Evolutionary conservation across 805 yeast genomes (phyloP).

Genomic region (Saccharomycopsis malanga): DNA sequence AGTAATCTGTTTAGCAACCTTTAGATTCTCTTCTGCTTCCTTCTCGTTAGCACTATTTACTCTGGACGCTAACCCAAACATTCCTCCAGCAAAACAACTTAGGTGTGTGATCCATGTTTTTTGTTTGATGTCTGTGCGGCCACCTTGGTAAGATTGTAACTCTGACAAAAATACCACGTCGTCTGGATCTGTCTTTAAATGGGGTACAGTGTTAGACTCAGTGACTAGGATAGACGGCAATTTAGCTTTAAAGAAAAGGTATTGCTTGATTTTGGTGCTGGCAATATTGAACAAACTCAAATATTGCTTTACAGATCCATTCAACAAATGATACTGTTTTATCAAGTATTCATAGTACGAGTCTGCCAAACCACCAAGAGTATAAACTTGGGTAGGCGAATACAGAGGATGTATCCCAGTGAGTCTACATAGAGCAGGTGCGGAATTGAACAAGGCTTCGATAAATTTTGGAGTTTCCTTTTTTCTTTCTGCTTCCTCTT

Average conservation of each 20-base stretch:
- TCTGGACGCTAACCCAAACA: constrained; percentile 42
- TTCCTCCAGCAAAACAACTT: constrained; percentile 49
- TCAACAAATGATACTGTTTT: constrained; percentile 40
- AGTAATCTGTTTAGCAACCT: constrained; percentile 38
- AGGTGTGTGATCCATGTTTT: constrained; percentile 34
- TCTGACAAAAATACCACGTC: constrained; percentile 22
- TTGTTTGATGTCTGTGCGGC: constrained; percentile 12
- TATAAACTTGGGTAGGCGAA: constrained; percentile 22
- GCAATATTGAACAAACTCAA: constrained; percentile 29
- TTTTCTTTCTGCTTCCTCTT: constrained; percentile 12
- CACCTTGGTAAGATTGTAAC: constrained; percentile 24
- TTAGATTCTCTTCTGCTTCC: constrained; percentile 28
- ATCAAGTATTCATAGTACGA: constrained; percentile 44
- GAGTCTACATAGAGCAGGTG: constrained; percentile 31
- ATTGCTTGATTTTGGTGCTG: constrained; percentile 32
- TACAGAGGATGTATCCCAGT: constrained; percentile 23
- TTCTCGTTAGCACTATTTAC: constrained; percentile 20
- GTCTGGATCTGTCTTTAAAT: constrained; percentile 20
- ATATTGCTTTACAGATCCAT: constrained; percentile 34
- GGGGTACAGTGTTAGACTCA: constrained; percentile 17
- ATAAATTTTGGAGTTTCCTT: constrained; percentile 22
- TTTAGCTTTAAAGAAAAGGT: constrained; percentile 40
- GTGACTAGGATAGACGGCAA: constrained; percentile 29
- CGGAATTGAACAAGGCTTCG: constrained; percentile 30
- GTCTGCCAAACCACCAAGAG: constrained; percentile 38